phyloP scores from a whole-genome alignment of 2,329 filamentous ascomycete species.

The Botrytis galanthina region DNA sequence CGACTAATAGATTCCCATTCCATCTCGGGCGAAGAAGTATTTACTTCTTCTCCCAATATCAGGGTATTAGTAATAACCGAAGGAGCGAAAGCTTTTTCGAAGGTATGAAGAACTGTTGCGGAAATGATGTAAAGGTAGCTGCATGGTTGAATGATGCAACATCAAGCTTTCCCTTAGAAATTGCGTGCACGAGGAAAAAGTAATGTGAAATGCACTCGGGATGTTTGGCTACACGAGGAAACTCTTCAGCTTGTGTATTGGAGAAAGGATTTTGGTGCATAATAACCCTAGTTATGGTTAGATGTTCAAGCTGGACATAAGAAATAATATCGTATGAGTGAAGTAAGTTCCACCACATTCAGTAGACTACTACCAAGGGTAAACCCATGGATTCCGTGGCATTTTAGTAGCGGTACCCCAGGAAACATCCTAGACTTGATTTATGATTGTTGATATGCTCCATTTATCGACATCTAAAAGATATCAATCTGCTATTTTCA shows the following conservation, averaged over 20 bases:
- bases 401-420: background rate
- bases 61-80: background rate
- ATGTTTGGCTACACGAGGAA: background rate
- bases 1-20: fast-evolving
- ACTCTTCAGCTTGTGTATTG: background rate
- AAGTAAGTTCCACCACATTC: background rate
- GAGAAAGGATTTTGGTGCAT: background rate
- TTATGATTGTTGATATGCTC: constrained; percentile 8
- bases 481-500: constrained; percentile 1
- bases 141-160: background rate
- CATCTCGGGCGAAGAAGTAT: background rate
- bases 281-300: no score
- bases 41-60: background rate
- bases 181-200: background rate
- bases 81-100: background rate
- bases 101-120: background rate
- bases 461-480: background rate
- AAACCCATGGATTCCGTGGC: background rate
- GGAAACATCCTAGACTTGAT: background rate
- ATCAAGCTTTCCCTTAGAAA: background rate
- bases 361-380: background rate
- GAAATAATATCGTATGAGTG: background rate
- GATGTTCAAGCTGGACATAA: background rate
- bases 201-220: background rate
- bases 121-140: background rate